A percentile compares a stretch with the other conserved stretches of the same genome.
Conservation (phyloP, 2,329 filamentous ascomycete genomes). For the Cercospora berteroae region DNA sequence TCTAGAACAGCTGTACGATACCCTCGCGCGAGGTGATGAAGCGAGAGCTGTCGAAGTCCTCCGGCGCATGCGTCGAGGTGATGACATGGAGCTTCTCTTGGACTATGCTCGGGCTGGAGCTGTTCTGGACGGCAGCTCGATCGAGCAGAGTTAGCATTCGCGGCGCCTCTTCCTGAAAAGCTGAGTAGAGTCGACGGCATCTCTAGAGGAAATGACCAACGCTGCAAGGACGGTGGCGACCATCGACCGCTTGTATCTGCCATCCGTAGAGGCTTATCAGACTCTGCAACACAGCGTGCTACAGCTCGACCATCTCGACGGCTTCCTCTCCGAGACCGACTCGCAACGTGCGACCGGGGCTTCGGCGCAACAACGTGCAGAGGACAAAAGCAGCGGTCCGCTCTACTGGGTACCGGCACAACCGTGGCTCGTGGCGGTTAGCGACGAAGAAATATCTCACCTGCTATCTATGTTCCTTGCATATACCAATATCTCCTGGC, state of each 20-base stretch:
- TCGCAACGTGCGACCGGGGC: background rate
- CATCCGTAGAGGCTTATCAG: background rate
- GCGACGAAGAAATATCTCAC: constrained; percentile 8
- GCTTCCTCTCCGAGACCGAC: background rate
- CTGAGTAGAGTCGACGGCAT: constrained; percentile 5
- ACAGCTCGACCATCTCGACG: background rate
- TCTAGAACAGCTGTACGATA: constrained; percentile 2
- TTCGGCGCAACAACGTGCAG: background rate
- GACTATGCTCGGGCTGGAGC: background rate
- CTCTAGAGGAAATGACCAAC: background rate
- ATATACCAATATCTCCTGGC: constrained; percentile 6
- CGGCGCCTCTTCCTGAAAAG: background rate
- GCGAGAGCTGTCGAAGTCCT: background rate
- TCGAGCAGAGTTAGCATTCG: background rate
- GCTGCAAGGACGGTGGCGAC: background rate
- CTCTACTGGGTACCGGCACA: constrained; percentile 6
- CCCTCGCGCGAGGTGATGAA: constrained; percentile 2
- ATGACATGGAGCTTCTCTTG: constrained; percentile 2
- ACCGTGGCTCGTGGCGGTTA: constrained; percentile 6
- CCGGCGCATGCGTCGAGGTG: constrained; percentile 6
- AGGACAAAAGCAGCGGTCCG: background rate
- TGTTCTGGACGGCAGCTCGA: background rate
- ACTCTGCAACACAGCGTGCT: constrained; percentile 5
- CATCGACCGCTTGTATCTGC: background rate
- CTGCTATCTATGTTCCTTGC: constrained; percentile 6